A percentile compares a stretch with the other conserved stretches of the same genome.
These are phyloP conservation scores for Penicillium canariense DNA, from an alignment of 495 filamentous ascomycete species.

Conservation along the genomic window DNA sequence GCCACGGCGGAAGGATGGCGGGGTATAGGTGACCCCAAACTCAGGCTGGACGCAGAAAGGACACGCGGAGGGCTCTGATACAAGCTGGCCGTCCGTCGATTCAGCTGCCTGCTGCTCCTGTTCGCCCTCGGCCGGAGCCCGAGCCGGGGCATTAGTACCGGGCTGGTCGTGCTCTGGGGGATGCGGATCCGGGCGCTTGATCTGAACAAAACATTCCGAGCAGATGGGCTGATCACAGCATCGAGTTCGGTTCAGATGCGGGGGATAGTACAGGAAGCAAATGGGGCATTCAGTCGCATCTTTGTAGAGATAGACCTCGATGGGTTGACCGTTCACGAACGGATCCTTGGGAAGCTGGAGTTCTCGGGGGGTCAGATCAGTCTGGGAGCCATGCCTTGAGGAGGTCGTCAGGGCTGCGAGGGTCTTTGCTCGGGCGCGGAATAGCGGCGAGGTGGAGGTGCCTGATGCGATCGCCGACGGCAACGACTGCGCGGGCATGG, in stretches of 20 bases:
- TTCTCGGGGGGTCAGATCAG: constrained; percentile 72
- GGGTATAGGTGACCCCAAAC: constrained; percentile 89
- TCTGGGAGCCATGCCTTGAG: constrained; percentile 63
- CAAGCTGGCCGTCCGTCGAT: constrained; percentile 61
- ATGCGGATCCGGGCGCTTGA: constrained; percentile 95
- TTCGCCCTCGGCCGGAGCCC: constrained; percentile 38
- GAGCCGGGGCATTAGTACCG: constrained; percentile 45
- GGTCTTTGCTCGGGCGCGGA: constrained; percentile 75
- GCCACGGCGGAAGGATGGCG: constrained; percentile 84
- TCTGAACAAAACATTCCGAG: constrained; percentile 98
- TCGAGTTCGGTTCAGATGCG: constrained; percentile 90
- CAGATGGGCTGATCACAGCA: constrained; percentile 98
- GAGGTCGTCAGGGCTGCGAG: constrained; percentile 74
- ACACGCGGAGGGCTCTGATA: constrained; percentile 90
- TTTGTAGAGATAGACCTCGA: constrained; percentile 93
- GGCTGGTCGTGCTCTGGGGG: constrained; percentile 78
- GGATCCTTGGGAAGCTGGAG: constrained; percentile 78
- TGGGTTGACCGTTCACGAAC: constrained; percentile 84
- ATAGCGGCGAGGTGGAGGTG: constrained; percentile 60
- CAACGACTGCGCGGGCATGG: constrained; percentile 49
- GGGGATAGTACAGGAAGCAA: constrained; percentile 93
- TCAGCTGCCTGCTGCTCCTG: constrained; percentile 24
- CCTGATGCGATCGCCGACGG: constrained; percentile 52
- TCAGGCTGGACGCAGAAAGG: constrained; percentile 95
- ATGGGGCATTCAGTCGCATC: constrained; percentile 89